Evolutionary conservation across 495 filamentous ascomycete species (phyloP).

Genomic region (Trichocladium antarcticum): DNA sequence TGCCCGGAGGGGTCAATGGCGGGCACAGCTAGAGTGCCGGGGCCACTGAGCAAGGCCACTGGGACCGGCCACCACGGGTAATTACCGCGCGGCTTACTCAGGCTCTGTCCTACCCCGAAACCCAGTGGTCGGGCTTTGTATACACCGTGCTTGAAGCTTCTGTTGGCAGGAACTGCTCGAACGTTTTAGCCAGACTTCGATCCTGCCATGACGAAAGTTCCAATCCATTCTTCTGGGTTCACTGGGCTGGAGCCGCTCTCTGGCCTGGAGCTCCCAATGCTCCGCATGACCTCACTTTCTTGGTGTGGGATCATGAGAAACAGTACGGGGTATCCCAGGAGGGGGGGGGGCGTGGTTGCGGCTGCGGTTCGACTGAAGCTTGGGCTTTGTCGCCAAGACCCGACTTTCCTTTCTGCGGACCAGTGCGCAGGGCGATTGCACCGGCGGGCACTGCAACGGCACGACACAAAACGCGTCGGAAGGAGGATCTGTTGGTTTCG

Average conservation of each 20-base stretch:
- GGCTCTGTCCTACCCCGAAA: background rate
- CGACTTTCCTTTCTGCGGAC: background rate
- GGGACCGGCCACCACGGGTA: constrained; percentile 11
- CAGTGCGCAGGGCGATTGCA: background rate
- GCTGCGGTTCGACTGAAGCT: constrained; percentile 3
- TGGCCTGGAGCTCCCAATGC: background rate
- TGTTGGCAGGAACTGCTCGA: no score
- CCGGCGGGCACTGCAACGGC: background rate
- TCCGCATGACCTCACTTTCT: no score
- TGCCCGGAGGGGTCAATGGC: constrained; percentile 21
- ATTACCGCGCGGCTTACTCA: constrained; percentile 27
- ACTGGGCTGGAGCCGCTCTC: background rate
- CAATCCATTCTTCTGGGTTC: background rate
- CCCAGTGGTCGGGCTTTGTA: background rate
- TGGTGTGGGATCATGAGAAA: background rate
- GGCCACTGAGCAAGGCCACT: constrained; percentile 7
- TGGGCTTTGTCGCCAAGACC: constrained; percentile 1
- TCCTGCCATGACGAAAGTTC: background rate
- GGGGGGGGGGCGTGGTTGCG: background rate
- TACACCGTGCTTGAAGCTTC: background rate
- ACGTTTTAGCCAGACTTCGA: no score
- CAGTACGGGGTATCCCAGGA: background rate
- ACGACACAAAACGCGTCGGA: constrained; percentile 7
- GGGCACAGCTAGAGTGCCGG: constrained; percentile 9
- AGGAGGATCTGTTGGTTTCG: constrained; percentile 12